phyloP scores from a whole-genome alignment of 2,329 filamentous ascomycete genomes.

The Exophiala oligosperma region DNA sequence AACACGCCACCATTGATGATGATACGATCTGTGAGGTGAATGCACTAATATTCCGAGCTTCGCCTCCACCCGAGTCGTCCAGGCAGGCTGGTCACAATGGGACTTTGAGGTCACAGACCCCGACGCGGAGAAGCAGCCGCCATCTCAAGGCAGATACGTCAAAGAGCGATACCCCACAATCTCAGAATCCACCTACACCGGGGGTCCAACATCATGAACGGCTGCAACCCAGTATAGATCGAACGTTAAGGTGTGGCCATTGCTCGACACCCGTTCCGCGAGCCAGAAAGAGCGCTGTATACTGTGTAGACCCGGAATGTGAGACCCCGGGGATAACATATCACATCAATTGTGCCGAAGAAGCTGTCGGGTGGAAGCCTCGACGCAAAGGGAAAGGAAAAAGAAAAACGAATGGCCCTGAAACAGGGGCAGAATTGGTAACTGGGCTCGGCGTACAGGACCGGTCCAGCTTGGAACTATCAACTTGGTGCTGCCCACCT shows the following conservation, averaged over 20 bases:
- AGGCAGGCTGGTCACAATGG: neutral
- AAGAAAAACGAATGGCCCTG: neutral
- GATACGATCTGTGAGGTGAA: slow-evolving; percentile 21
- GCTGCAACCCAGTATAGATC: neutral
- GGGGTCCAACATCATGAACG: neutral
- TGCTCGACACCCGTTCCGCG: slow-evolving; percentile 15
- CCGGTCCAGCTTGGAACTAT: neutral
- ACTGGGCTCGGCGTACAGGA: too few relatives aligned
- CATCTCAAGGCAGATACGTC: neutral
- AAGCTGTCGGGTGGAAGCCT: neutral
- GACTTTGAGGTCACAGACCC: neutral
- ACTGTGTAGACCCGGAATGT: slow-evolving; percentile 20
- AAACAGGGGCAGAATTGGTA: too few relatives aligned
- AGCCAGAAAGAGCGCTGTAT: slow-evolving; percentile 5
- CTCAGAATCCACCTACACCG: neutral
- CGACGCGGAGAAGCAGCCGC: neutral
- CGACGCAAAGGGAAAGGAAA: neutral
- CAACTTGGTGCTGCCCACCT: neutral
- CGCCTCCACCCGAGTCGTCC: neutral
- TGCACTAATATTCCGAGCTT: slow-evolving; percentile 15
- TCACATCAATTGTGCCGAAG: slow-evolving; percentile 18
- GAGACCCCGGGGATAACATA: slow-evolving; percentile 14
- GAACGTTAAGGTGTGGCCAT: slow-evolving; percentile 8
- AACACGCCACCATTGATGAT: slow-evolving; percentile 21
- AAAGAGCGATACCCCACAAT: neutral